phyloP scores from a whole-genome alignment of 2,329 filamentous ascomycete species.

The Apiospora aurea region DNA sequence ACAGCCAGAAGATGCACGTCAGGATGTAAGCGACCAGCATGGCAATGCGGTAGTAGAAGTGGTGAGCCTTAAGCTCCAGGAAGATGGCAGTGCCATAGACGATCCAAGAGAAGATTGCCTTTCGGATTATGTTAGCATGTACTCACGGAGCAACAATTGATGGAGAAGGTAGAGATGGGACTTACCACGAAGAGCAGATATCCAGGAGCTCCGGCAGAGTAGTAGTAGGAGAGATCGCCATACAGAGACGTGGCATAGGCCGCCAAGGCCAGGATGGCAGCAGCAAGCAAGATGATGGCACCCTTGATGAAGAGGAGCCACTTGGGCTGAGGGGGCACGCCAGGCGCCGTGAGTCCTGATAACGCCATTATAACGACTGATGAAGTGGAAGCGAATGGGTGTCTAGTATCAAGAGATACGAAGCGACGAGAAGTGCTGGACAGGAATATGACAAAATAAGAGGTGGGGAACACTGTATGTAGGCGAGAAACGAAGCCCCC shows the following conservation, averaged over 20 bases:
- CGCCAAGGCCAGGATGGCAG: constrained; percentile 48
- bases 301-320: constrained; percentile 48
- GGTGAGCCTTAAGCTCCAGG: constrained; percentile 45
- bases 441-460: neutral
- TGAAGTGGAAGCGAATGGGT: neutral
- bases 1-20: constrained; percentile 52
- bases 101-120: constrained; percentile 51
- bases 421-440: neutral
- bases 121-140: constrained; percentile 6
- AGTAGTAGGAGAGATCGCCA: constrained; percentile 33
- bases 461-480: neutral
- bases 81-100: constrained; percentile 48
- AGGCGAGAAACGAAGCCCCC: neutral
- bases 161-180: constrained; percentile 35
- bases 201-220: constrained; percentile 45
- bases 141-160: constrained; percentile 28
- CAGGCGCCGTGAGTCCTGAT: constrained; percentile 45
- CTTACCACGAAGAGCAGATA: constrained; percentile 57
- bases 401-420: neutral
- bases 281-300: constrained; percentile 48
- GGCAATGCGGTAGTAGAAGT: constrained; percentile 48
- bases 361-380: constrained; percentile 32
- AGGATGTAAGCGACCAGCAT: constrained; percentile 47
- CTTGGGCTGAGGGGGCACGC: constrained; percentile 46
- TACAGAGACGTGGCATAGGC: constrained; percentile 50